Evolutionary conservation across 2,329 filamentous ascomycete species (phyloP).

Genomic region (Geosmithia flava): DNA sequence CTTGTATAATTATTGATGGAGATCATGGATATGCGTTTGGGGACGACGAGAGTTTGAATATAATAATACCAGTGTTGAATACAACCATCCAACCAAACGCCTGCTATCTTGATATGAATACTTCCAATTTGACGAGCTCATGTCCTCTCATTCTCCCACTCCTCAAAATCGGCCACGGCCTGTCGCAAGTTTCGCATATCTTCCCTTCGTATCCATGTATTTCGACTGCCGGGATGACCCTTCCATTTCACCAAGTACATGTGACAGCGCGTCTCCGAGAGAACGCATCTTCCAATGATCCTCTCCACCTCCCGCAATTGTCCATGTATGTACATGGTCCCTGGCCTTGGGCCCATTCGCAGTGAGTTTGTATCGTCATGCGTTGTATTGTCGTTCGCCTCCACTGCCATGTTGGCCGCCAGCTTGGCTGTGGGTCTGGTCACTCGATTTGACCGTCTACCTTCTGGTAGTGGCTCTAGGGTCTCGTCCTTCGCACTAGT

Average conservation of each 20-base stretch:
- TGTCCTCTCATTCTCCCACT: conserved; percentile 3
- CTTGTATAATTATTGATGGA: not conserved
- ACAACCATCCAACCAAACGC: too few relatives aligned
- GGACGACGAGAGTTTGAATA: too few relatives aligned
- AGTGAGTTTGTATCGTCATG: not conserved
- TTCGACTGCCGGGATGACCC: conserved; percentile 27
- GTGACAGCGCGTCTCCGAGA: conserved; percentile 21
- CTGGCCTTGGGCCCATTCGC: not conserved
- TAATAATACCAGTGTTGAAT: too few relatives aligned
- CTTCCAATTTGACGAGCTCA: not conserved
- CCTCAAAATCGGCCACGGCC: conserved; percentile 24
- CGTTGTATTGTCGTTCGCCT: not conserved
- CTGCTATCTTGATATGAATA: not conserved
- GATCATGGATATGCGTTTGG: too few relatives aligned
- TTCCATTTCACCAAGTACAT: conserved; percentile 42
- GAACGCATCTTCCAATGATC: conserved; percentile 27
- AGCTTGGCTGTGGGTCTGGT: too few relatives aligned
- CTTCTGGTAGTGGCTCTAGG: too few relatives aligned
- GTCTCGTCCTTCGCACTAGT: too few relatives aligned
- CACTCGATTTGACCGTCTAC: too few relatives aligned
- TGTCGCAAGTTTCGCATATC: conserved; percentile 27
- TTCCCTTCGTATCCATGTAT: conserved; percentile 40
- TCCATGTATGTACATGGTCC: not conserved
- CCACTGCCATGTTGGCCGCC: too few relatives aligned
- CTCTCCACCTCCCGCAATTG: conserved; percentile 26